Conservation (phyloP, 352 stramenopile species). For the Phytophthora capsici region DNA sequence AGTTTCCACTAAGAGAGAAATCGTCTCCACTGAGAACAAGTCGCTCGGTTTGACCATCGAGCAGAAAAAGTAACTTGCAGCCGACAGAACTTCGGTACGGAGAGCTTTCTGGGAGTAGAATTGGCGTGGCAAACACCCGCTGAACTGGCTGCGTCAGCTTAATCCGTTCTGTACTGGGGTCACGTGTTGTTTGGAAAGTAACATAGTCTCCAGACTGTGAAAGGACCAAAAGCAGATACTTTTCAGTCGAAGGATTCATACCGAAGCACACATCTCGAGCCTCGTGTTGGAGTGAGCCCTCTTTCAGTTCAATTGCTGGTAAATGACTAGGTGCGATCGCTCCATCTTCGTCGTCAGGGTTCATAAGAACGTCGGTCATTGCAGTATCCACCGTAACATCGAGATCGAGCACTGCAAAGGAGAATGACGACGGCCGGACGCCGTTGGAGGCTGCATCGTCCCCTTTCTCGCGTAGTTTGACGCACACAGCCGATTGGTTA, state of each 20-base stretch:
- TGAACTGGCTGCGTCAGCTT: constrained; percentile 46
- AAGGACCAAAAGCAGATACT: constrained; percentile 61
- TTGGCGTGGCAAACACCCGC: constrained; percentile 63
- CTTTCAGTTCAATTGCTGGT: constrained; percentile 35
- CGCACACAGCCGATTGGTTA: constrained; percentile 50
- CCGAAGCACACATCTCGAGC: constrained; percentile 68
- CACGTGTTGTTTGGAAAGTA: constrained; percentile 49
- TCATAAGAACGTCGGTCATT: constrained; percentile 24
- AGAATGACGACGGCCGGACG: constrained; percentile 20
- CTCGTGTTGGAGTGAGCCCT: constrained; percentile 44
- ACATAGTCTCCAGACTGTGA: constrained; percentile 57
- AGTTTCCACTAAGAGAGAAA: constrained; percentile 27
- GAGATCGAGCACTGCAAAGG: constrained; percentile 58
- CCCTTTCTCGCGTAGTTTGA: constrained; percentile 54
- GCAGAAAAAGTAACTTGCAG: constrained; percentile 57
- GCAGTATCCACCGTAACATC: constrained; percentile 16
- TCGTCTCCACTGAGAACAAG: constrained; percentile 63
- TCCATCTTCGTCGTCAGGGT: constrained; percentile 31
- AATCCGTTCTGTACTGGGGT: constrained; percentile 48
- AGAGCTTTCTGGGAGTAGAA: constrained; percentile 45
- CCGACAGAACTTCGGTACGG: constrained; percentile 32
- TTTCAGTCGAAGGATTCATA: constrained; percentile 18
- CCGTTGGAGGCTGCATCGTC: constrained; percentile 21
- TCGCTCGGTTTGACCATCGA: constrained; percentile 28
- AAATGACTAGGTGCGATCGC: constrained; percentile 12